Conservation (phyloP, 768 basidiomycete species). For the Udeniomyces megalosporus region DNA sequence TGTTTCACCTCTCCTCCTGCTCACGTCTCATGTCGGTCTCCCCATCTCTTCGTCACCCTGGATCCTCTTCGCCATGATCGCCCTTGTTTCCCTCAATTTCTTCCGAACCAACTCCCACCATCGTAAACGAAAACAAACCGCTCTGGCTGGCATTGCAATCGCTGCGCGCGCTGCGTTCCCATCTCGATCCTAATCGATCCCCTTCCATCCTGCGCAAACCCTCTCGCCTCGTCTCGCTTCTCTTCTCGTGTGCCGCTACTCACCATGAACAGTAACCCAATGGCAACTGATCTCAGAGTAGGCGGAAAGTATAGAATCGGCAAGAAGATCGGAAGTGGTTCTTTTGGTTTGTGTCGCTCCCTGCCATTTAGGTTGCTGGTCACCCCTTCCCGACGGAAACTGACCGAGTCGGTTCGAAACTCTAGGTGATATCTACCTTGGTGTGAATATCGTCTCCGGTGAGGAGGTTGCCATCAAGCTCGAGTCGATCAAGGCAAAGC, state of each 20-base stretch:
- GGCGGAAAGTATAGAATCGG: slow-evolving; percentile 17
- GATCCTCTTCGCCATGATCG: not conserved
- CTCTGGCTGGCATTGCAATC: no score
- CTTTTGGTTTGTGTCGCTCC: slow-evolving; percentile 8
- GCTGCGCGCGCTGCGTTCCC: not conserved
- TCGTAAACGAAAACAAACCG: no score
- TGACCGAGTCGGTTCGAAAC: not conserved
- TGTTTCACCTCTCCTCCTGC: not conserved
- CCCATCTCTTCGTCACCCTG: no score
- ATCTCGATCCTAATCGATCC: not conserved
- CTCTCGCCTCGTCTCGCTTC: not conserved
- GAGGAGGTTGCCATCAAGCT: slow-evolving; percentile 99
- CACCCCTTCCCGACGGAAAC: not conserved
- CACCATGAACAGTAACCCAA: not conserved
- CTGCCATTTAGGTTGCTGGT: not conserved
- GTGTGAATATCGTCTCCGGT: slow-evolving; percentile 98
- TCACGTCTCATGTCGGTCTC: not conserved
- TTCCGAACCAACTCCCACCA: not conserved
- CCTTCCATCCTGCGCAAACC: not conserved
- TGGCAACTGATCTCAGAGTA: slow-evolving; percentile 17
- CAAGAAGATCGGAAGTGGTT: slow-evolving; percentile 18
- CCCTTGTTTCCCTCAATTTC: not conserved
- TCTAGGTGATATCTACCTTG: slow-evolving; percentile 87
- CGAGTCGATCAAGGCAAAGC: slow-evolving; percentile 98
- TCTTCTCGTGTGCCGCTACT: not conserved